These are phyloP conservation scores for Cytospora leucostoma DNA, from an alignment of 2,329 filamentous ascomycete genomes.

Conservation along the genomic window DNA sequence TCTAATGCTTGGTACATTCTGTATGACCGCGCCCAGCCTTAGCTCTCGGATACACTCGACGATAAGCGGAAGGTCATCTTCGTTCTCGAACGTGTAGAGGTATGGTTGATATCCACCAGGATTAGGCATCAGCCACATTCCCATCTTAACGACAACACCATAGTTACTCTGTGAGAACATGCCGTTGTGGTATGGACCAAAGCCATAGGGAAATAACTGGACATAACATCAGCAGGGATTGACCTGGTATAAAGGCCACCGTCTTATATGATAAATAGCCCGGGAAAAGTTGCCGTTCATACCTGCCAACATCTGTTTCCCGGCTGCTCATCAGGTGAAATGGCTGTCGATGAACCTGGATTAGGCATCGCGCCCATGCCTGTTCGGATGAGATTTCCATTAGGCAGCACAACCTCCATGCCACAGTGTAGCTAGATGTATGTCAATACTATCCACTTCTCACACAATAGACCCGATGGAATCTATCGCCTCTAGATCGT, in stretches of 20 bases:
- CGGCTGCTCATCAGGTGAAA: constrained; percentile 36
- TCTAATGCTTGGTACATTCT: constrained; percentile 49
- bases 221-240: too few species aligned
- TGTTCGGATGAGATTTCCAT: constrained; percentile 47
- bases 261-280: too few species aligned
- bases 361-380: constrained; percentile 50
- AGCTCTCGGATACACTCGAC: constrained; percentile 42
- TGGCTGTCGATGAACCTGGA: constrained; percentile 37
- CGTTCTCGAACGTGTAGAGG: constrained; percentile 42
- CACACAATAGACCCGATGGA: background rate
- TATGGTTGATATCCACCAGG: constrained; percentile 41
- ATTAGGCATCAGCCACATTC: constrained; percentile 44
- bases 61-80: constrained; percentile 39
- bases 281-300: too few species aligned
- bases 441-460: background rate
- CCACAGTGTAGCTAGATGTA: constrained; percentile 39
- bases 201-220: constrained; percentile 41
- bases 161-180: constrained; percentile 55
- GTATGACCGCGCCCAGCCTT: constrained; percentile 38
- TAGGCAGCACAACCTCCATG: constrained; percentile 48
- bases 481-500: background rate
- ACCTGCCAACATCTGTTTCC: constrained; percentile 36
- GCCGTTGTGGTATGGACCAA: constrained; percentile 44
- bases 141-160: constrained; percentile 57
- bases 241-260: too few species aligned